phyloP scores from a whole-genome alignment of 257 asterid species.

The Solanum rostratum region DNA sequence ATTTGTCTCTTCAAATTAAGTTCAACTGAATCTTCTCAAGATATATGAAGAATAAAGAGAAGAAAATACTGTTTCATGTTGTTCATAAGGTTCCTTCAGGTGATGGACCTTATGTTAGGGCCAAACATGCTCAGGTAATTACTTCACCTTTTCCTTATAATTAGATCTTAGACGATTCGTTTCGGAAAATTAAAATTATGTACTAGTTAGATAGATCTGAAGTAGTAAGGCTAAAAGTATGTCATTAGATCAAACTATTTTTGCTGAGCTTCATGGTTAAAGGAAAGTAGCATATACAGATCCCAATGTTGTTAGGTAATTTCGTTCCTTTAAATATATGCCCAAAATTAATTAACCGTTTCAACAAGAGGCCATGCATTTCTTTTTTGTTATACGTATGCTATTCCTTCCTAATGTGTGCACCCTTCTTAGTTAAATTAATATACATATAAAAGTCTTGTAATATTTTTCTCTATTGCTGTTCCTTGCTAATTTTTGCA shows the following conservation, averaged over 20 bases:
- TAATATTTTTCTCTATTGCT: no score
- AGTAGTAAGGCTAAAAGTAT: neutral
- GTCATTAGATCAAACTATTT: neutral
- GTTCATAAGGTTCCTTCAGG: constrained; percentile 81
- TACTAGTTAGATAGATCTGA: neutral
- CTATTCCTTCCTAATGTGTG: no score
- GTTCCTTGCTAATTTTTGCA: no score
- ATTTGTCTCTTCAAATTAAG: neutral
- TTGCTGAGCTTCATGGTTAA: neutral
- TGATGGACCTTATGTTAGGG: constrained; percentile 87
- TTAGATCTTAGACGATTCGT: neutral
- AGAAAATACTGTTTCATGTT: constrained; percentile 28
- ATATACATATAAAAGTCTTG: no score
- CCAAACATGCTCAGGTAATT: constrained; percentile 75
- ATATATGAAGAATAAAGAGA: constrained; percentile 8
- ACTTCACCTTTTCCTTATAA: no score
- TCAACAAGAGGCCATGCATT: no score
- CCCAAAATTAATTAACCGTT: no score
- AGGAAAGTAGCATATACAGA: no score
- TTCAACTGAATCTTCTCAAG: neutral
- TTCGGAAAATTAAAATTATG: neutral
- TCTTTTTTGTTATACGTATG: no score
- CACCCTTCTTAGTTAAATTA: no score
- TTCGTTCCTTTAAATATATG: no score
- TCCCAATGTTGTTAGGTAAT: no score